Conservation (phyloP, 2,329 filamentous ascomycete genomes). For the Fusarium sororula region DNA sequence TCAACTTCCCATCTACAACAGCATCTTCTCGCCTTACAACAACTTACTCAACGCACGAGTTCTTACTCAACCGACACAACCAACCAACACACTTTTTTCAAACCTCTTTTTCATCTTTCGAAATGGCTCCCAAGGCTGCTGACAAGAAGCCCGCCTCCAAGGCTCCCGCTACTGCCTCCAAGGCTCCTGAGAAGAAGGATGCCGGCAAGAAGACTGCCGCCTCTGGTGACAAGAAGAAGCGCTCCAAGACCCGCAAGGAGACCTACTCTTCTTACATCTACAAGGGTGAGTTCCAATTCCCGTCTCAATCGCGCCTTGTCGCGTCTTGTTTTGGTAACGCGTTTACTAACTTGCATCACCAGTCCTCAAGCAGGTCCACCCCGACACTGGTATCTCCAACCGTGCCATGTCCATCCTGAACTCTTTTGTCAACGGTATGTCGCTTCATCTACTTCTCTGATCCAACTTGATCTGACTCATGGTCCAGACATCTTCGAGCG, state of each 20-base stretch:
- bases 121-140: slow-evolving; percentile 97
- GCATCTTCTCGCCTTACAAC: slow-evolving; percentile 46
- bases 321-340: slow-evolving; percentile 6
- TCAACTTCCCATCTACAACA: slow-evolving; percentile 53
- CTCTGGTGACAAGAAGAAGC: slow-evolving; percentile 99
- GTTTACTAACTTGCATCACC: slow-evolving; percentile 39
- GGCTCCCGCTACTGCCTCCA: slow-evolving; percentile 80
- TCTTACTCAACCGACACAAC: slow-evolving; percentile 23
- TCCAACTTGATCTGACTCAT: not conserved
- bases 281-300: slow-evolving; percentile 77
- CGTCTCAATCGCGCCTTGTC: slow-evolving; percentile 6
- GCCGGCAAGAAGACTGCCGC: slow-evolving; percentile 99
- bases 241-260: slow-evolving; percentile 99
- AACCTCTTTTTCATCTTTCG: slow-evolving; percentile 22
- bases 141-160: slow-evolving; percentile 99
- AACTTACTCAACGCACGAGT: slow-evolving; percentile 22
- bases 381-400: slow-evolving; percentile 99
- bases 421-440: slow-evolving; percentile 97
- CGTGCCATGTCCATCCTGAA: slow-evolving; percentile 99
- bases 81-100: slow-evolving; percentile 10
- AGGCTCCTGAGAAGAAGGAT: slow-evolving; percentile 94
- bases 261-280: slow-evolving; percentile 99
- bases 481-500: slow-evolving; percentile 94
- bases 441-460: not conserved
- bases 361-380: slow-evolving; percentile 99